These are phyloP conservation scores for Osmanthus fragrans DNA, from an alignment of 257 asterid genomes.

Conservation along the genomic window DNA sequence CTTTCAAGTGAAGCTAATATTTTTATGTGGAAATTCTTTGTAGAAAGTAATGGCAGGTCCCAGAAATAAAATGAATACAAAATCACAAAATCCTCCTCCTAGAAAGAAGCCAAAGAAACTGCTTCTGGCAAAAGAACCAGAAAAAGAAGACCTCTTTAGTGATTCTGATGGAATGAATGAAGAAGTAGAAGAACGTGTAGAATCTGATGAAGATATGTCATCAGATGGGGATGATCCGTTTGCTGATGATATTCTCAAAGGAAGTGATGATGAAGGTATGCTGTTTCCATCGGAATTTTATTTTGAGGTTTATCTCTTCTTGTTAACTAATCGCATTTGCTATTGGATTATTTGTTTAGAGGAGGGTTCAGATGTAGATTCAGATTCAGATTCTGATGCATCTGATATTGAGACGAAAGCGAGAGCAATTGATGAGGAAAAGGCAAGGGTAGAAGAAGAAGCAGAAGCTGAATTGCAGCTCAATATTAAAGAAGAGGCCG, in stretches of 20 bases:
- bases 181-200: conserved; percentile 35
- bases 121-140: conserved; percentile 28
- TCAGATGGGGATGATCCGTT: conserved; percentile 74
- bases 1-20: neutral
- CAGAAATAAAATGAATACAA: conserved; percentile 31
- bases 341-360: conserved; percentile 20
- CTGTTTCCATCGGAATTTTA: conserved; percentile 13
- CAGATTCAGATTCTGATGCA: conserved; percentile 50
- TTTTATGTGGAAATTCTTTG: neutral
- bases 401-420: conserved; percentile 57
- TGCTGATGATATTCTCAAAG: conserved; percentile 66
- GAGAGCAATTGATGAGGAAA: conserved; percentile 53
- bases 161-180: conserved; percentile 46
- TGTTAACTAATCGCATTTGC: neutral
- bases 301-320: conserved; percentile 12
- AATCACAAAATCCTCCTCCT: conserved; percentile 37
- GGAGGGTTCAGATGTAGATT: conserved; percentile 38
- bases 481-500: conserved; percentile 69
- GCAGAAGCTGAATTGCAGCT: conserved; percentile 56
- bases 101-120: conserved; percentile 65
- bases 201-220: conserved; percentile 48
- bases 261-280: conserved; percentile 66
- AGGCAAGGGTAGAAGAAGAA: conserved; percentile 43
- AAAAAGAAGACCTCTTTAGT: conserved; percentile 46
- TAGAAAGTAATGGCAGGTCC: conserved; percentile 52